These are phyloP conservation scores for Penicillium soppii DNA, from an alignment of 495 filamentous ascomycete species.

Conservation along the genomic window DNA sequence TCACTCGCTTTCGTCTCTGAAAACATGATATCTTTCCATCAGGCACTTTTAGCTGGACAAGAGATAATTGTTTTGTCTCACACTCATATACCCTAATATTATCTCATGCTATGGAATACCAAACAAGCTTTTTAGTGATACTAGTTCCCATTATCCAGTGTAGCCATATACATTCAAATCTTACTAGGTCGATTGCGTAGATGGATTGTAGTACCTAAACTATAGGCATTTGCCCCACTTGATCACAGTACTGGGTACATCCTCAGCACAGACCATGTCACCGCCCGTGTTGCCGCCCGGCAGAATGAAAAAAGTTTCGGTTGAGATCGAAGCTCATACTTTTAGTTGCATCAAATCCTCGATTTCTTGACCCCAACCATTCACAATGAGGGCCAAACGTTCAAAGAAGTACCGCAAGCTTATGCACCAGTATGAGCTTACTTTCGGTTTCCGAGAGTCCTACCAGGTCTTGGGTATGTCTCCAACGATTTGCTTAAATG, in stretches of 20 bases:
- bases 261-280: conserved; percentile 30
- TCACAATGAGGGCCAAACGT: conserved; percentile 82
- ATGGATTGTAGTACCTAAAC: neutral
- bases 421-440: conserved; percentile 85
- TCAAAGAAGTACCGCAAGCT: conserved; percentile 95
- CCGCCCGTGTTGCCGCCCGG: conserved; percentile 36
- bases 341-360: conserved; percentile 12
- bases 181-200: too few relatives aligned
- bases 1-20: too few relatives aligned
- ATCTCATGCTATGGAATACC: too few relatives aligned
- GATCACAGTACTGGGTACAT: conserved; percentile 1
- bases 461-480: conserved; percentile 81
- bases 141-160: too few relatives aligned
- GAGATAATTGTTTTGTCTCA: too few relatives aligned
- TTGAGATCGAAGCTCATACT: conserved; percentile 11
- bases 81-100: too few relatives aligned
- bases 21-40: too few relatives aligned
- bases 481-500: neutral
- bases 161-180: too few relatives aligned
- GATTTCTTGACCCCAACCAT: conserved; percentile 15
- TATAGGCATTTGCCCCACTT: neutral
- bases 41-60: too few relatives aligned
- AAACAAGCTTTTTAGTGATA: too few relatives aligned
- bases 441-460: conserved; percentile 84
- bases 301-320: conserved; percentile 47